A percentile compares a stretch with the other conserved stretches of the same genome.
Evolutionary conservation across 192 early-diverging fungal genomes (phyloP).

Genomic region (Endogone sp.): DNA sequence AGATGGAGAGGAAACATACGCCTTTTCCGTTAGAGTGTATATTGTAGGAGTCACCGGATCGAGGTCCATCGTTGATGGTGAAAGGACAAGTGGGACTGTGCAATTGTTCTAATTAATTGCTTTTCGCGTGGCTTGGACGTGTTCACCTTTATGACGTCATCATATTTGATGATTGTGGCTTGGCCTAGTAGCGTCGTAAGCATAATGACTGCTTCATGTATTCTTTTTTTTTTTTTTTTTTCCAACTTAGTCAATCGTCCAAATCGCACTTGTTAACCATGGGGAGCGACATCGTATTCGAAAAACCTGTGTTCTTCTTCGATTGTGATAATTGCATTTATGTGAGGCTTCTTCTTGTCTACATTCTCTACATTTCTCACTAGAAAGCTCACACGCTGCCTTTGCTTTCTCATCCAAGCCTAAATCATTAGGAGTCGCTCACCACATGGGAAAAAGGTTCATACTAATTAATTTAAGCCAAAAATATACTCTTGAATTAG

Average conservation of each 20-base stretch:
- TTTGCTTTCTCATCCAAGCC: slow-evolving; percentile 12
- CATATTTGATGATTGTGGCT: too few relatives aligned
- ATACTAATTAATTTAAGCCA: too few relatives aligned
- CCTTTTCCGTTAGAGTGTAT: slow-evolving; percentile 25
- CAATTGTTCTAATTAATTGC: too few relatives aligned
- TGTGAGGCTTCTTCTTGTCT: slow-evolving; percentile 18
- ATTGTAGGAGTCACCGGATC: background rate
- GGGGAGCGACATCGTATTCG: background rate
- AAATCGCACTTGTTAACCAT: too few relatives aligned
- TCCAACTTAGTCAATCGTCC: too few relatives aligned
- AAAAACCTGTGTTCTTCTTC: slow-evolving; percentile 63
- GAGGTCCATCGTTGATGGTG: background rate
- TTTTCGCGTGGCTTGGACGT: too few relatives aligned
- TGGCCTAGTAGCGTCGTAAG: too few relatives aligned
- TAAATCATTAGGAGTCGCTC: slow-evolving; percentile 43
- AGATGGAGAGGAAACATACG: slow-evolving; percentile 12
- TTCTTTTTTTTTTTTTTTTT: too few relatives aligned
- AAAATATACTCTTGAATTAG: too few relatives aligned
- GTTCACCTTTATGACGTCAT: too few relatives aligned
- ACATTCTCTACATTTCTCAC: background rate
- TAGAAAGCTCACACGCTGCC: background rate
- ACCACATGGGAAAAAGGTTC: slow-evolving; percentile 49
- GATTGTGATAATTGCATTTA: slow-evolving; percentile 84
- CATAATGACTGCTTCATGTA: too few relatives aligned
- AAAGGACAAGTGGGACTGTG: too few relatives aligned